Percentiles rank a stretch among this genome's conserved stretches.
Conservation (phyloP, 352 stramenopile genomes). For the Phytophthora brassicae region DNA sequence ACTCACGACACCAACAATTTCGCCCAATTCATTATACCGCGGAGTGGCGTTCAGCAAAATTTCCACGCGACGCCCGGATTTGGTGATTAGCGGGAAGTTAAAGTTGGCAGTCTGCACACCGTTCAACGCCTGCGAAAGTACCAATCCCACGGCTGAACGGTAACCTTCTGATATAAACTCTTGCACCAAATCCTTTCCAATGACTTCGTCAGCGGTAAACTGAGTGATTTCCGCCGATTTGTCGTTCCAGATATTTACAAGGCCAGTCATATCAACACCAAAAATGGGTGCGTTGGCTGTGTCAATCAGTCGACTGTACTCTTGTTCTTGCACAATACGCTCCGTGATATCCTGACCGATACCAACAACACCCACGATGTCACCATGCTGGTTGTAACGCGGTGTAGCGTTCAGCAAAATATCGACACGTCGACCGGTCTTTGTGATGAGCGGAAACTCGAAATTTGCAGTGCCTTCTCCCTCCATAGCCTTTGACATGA, state of each 20-base stretch:
- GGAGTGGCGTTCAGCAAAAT: conserved; percentile 83
- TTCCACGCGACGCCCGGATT: conserved; percentile 66
- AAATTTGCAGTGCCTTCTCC: conserved; percentile 81
- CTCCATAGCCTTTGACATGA: conserved; percentile 65
- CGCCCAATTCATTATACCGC: conserved; percentile 68
- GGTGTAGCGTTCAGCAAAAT: conserved; percentile 85
- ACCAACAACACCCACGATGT: conserved; percentile 80
- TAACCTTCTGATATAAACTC: conserved; percentile 88
- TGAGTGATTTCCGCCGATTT: conserved; percentile 90
- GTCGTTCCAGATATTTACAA: conserved; percentile 91
- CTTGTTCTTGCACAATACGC: conserved; percentile 85
- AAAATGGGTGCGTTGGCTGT: conserved; percentile 90
- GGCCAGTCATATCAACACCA: conserved; percentile 71
- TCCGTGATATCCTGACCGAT: conserved; percentile 85
- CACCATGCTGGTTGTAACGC: conserved; percentile 76
- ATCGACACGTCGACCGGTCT: conserved; percentile 69
- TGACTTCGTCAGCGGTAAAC: conserved; percentile 86
- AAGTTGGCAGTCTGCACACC: conserved; percentile 81
- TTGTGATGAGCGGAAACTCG: conserved; percentile 88
- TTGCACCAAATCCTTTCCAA: conserved; percentile 86
- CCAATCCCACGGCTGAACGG: conserved; percentile 52
- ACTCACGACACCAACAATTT: conserved; percentile 82
- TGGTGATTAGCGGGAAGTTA: conserved; percentile 83
- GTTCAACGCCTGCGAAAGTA: conserved; percentile 73
- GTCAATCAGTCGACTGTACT: conserved; percentile 87